Evolutionary conservation across 306 rosid species (phyloP).

Genomic region (Oemleria cerasiformis): DNA sequence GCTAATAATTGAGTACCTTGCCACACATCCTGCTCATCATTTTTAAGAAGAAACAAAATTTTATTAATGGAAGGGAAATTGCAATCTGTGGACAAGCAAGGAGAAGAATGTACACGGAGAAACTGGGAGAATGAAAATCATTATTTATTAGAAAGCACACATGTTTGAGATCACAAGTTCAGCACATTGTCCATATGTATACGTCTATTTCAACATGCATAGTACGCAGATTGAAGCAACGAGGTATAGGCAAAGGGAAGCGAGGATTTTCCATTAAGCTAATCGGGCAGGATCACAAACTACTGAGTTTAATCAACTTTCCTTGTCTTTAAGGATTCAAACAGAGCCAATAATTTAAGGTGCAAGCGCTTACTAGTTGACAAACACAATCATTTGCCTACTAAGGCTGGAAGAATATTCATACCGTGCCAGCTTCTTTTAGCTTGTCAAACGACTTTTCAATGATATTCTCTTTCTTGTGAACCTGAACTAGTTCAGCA

Average conservation of each 20-base stretch:
- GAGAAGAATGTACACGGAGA: too few relatives aligned
- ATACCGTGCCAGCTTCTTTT: slow-evolving; percentile 80
- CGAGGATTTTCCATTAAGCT: too few relatives aligned
- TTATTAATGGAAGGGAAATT: background rate
- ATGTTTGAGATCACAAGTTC: background rate
- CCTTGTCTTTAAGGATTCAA: background rate
- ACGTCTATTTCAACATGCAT: background rate
- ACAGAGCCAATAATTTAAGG: background rate
- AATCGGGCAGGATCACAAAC: too few relatives aligned
- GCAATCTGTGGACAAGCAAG: background rate
- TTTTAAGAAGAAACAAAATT: background rate
- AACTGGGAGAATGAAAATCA: too few relatives aligned
- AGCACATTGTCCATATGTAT: background rate
- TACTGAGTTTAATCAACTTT: too few relatives aligned
- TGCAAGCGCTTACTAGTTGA: background rate
- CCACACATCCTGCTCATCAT: slow-evolving; percentile 78
- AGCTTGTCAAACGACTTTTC: slow-evolving; percentile 73
- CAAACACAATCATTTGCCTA: slow-evolving; percentile 18
- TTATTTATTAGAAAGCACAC: background rate
- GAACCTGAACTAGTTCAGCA: slow-evolving; percentile 52
- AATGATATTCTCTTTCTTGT: slow-evolving; percentile 59
- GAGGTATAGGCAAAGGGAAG: too few relatives aligned
- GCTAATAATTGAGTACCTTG: slow-evolving; percentile 98
- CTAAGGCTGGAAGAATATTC: slow-evolving; percentile 21
- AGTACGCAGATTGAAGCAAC: background rate